Percentiles rank a stretch among this genome's conserved stretches.
These are phyloP conservation scores for Erysiphe pisi DNA, from an alignment of 2,329 filamentous ascomycete genomes.

Conservation along the genomic window DNA sequence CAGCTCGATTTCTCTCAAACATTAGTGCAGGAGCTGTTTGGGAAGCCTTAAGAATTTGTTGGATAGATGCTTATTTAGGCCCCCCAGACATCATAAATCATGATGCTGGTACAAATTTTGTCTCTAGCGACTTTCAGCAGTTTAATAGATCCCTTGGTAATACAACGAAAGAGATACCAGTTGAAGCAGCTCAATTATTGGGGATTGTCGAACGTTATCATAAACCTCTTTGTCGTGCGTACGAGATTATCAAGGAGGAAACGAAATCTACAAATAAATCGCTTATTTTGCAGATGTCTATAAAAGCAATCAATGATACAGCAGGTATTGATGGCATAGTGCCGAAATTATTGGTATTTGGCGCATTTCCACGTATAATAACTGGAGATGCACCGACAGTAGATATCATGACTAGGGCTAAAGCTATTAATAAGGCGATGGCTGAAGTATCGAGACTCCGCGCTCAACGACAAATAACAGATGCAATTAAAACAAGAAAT, in stretches of 20 bases:
- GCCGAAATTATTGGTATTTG: constrained; percentile 1
- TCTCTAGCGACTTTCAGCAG: constrained; percentile 9
- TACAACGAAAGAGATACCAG: not conserved
- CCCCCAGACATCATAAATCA: too few species aligned
- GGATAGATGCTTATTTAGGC: too few species aligned
- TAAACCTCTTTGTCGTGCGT: too few species aligned
- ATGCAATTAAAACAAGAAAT: constrained; percentile 27
- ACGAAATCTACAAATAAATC: too few species aligned
- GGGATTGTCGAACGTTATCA: too few species aligned
- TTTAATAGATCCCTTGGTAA: constrained; percentile 13
- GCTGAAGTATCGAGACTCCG: constrained; percentile 28
- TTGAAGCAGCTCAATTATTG: too few species aligned
- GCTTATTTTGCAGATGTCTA: too few species aligned
- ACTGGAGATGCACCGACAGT: not conserved
- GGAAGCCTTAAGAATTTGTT: too few species aligned
- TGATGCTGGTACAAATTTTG: not conserved
- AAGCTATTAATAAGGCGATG: constrained; percentile 29
- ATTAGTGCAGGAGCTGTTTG: too few species aligned
- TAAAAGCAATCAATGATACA: not conserved
- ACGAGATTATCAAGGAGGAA: too few species aligned
- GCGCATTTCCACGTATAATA: not conserved
- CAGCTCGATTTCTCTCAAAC: too few species aligned
- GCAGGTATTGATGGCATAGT: constrained; percentile 11
- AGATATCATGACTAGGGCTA: constrained; percentile 12
- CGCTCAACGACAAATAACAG: not conserved